phyloP scores from a whole-genome alignment of 208 protist genomes.

The Blastocrithidia nonstop region DNA sequence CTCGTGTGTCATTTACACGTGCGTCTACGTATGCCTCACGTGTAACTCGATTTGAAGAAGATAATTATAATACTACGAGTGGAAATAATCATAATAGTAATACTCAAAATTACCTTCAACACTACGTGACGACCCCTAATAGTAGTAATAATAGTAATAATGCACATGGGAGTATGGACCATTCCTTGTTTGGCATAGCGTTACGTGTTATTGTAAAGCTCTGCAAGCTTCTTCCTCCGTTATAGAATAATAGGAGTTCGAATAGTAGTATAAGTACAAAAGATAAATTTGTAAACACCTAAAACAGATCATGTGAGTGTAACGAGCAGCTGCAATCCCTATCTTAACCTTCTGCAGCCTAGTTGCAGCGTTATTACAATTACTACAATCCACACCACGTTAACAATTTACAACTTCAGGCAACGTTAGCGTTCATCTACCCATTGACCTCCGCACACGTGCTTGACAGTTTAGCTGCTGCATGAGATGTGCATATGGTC shows the following conservation, averaged over 20 bases:
- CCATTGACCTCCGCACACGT: constrained; percentile 11
- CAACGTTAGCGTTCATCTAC: constrained; percentile 54
- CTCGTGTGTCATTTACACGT: constrained; percentile 9
- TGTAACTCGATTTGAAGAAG: no score
- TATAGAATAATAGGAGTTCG: background rate
- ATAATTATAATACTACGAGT: background rate
- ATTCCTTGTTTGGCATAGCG: no score
- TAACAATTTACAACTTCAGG: constrained; percentile 69
- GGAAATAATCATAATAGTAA: background rate
- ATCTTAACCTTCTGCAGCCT: constrained; percentile 21
- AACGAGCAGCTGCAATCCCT: no score
- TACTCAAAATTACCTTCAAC: constrained; percentile 4
- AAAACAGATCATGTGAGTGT: background rate
- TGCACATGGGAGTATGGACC: constrained; percentile 1
- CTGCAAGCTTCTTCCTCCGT: no score
- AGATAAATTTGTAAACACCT: background rate
- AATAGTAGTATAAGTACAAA: background rate
- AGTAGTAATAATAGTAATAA: background rate
- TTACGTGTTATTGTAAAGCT: no score
- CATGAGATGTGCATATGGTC: constrained; percentile 45
- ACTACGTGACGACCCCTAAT: constrained; percentile 7
- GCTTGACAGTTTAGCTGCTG: constrained; percentile 37
- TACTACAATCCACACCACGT: constrained; percentile 40
- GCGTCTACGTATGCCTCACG: background rate
- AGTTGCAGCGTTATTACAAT: constrained; percentile 28